These are phyloP conservation scores for Fonsecaea pugnacius DNA, from an alignment of 2,329 filamentous ascomycete species.

Conservation along the genomic window DNA sequence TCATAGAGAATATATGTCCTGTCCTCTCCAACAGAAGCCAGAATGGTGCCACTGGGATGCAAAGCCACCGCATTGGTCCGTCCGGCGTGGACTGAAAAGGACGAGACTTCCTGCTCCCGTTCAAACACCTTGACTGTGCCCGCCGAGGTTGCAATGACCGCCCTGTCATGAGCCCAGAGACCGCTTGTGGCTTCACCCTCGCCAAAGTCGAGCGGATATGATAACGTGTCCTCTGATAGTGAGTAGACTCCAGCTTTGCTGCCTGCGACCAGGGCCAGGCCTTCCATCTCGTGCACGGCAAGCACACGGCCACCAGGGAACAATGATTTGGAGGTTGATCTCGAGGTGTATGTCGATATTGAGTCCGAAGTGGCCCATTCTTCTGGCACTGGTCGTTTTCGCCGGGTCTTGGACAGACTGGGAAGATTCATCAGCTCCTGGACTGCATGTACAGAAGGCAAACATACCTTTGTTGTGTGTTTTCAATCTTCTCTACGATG, in stretches of 20 bases:
- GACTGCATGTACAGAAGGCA: slow-evolving; percentile 6
- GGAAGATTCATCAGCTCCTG: slow-evolving; percentile 33
- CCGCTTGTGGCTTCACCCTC: slow-evolving; percentile 70
- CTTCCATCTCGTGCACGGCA: slow-evolving; percentile 63
- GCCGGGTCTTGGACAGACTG: slow-evolving; percentile 83
- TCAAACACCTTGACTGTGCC: slow-evolving; percentile 82
- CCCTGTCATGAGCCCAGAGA: slow-evolving; percentile 64
- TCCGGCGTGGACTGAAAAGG: slow-evolving; percentile 81
- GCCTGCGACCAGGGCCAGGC: slow-evolving; percentile 74
- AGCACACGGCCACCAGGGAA: slow-evolving; percentile 64
- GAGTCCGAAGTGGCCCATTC: slow-evolving; percentile 80
- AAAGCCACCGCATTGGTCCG: slow-evolving; percentile 75
- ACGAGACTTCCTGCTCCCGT: slow-evolving; percentile 66
- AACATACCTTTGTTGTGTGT: slow-evolving; percentile 76
- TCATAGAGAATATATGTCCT: slow-evolving; percentile 95
- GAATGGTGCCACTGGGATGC: slow-evolving; percentile 79
- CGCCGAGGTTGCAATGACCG: slow-evolving; percentile 73
- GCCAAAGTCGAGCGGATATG: slow-evolving; percentile 55
- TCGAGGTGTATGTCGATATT: slow-evolving; percentile 64
- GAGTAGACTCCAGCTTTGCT: slow-evolving; percentile 81
- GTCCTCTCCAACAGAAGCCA: slow-evolving; percentile 86
- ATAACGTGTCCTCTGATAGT: slow-evolving; percentile 73
- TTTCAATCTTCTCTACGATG: slow-evolving; percentile 74
- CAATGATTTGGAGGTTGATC: slow-evolving; percentile 59
- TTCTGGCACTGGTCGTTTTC: slow-evolving; percentile 83